phyloP scores from a whole-genome alignment of 2,329 filamentous ascomycete genomes.

The Cordyceps fumosorosea region DNA sequence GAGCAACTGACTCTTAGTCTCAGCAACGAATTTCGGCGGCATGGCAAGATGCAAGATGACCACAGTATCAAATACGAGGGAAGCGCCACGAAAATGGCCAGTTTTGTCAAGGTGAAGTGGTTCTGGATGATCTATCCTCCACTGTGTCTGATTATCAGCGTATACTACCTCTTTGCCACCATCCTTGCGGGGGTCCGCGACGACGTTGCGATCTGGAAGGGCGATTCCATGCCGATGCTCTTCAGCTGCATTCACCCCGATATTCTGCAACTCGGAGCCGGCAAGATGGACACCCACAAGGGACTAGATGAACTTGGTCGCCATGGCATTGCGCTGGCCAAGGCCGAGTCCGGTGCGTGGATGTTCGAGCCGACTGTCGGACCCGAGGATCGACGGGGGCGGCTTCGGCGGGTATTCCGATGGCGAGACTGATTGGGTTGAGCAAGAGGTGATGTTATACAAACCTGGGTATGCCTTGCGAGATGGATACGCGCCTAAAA shows the following conservation, averaged over 20 bases:
- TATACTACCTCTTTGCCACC: slow-evolving; percentile 30
- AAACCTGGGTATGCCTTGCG: neutral
- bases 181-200: slow-evolving; percentile 29
- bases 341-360: slow-evolving; percentile 29
- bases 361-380: slow-evolving; percentile 24
- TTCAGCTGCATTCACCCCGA: slow-evolving; percentile 30
- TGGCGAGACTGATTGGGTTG: neutral
- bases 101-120: slow-evolving; percentile 29
- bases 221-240: slow-evolving; percentile 32
- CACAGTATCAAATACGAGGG: slow-evolving; percentile 22
- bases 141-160: slow-evolving; percentile 26
- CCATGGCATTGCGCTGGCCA: slow-evolving; percentile 28
- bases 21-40: slow-evolving; percentile 30
- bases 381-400: neutral
- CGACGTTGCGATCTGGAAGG: slow-evolving; percentile 32
- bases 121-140: slow-evolving; percentile 31
- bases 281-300: slow-evolving; percentile 30
- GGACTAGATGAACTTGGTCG: slow-evolving; percentile 29
- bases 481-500: neutral
- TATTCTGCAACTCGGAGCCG: slow-evolving; percentile 24
- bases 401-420: neutral
- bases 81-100: slow-evolving; percentile 23
- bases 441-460: neutral
- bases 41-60: slow-evolving; percentile 19
- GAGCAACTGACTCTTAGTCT: slow-evolving; percentile 27